Evolutionary conservation across 2,329 filamentous ascomycete species (phyloP), one percentile per base, ranked within the genome.

Genomic region (Alternaria gaisen): DNA sequence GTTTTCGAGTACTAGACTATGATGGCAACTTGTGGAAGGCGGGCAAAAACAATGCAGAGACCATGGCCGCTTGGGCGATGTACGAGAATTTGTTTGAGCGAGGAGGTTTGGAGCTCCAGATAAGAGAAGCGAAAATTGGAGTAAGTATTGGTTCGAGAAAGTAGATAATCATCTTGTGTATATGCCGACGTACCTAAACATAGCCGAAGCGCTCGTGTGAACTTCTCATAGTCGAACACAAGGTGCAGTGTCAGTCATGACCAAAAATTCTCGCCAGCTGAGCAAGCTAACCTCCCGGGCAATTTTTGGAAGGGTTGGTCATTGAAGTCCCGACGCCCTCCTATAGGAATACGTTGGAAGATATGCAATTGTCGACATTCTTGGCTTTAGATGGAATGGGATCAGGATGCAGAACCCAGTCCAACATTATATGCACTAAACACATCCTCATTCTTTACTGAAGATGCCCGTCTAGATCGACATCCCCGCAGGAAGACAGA

Each of bases 1-100:
- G 28, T 46, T n/a, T 46, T n/a, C 42, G 42, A 10, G 26, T 46
- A 20, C 24, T 46, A 14, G 42, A 46, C 16, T 46, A n/a, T n/a
- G n/a, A 28, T 28, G 8, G 8, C 0, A 0, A 46, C 16, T 10
- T 46, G 8, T 30, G 16, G 16, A 26, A 46, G 8, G 26, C n/a
- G n/a, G n/a, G 36, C 18, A 20, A 4, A 10, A 40, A 16, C 5
- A 40, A 8, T 9, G 14, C 16, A 16, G 24, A 46, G 42, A 24
- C 30, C 24, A n/a, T n/a, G 42, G 5, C 26, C 16, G 42, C 24
- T 12, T 28, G 42, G 42, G 24, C 24, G 18, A 46, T 46, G 16
- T 46, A 46, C 42, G 24, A 28, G 16, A 10, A 1, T 44, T 18
- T 44, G 42, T 5, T 8, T 28, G 8, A 28, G 20, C 20, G 20